A percentile compares a stretch with the other conserved stretches of the same genome.
These are phyloP conservation scores for Miamiensis avidus DNA, from an alignment of 169 alveolate species.

Conservation along the genomic window DNA sequence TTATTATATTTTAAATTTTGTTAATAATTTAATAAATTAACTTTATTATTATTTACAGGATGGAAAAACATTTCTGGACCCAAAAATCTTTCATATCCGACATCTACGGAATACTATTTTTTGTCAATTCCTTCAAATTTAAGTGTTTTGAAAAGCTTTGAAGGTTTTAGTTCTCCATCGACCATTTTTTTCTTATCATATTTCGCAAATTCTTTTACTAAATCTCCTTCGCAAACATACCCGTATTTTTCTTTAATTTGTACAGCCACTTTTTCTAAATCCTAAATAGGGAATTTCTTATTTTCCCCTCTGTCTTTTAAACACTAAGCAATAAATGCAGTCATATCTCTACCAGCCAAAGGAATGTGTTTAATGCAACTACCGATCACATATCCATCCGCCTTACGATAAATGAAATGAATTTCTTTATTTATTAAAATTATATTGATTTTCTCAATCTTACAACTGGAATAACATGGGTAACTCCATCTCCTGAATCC, in stretches of 20 bases:
- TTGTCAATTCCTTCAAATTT: slow-evolving; percentile 32
- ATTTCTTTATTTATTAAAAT: background rate
- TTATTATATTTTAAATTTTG: background rate
- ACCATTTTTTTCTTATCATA: slow-evolving; percentile 55
- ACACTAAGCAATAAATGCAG: slow-evolving; percentile 57
- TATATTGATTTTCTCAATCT: background rate
- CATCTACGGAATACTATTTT: slow-evolving; percentile 50
- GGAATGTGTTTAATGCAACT: slow-evolving; percentile 79
- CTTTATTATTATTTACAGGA: slow-evolving; percentile 49
- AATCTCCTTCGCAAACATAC: slow-evolving; percentile 57
- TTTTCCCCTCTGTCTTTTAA: slow-evolving; percentile 71
- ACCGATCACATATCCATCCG: slow-evolving; percentile 77
- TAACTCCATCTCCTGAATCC: slow-evolving; percentile 86
- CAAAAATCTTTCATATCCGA: slow-evolving; percentile 74
- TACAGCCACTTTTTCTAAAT: slow-evolving; percentile 56
- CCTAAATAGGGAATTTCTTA: slow-evolving; percentile 52
- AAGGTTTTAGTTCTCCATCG: slow-evolving; percentile 43
- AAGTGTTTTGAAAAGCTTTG: slow-evolving; percentile 51
- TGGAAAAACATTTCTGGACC: slow-evolving; percentile 84
- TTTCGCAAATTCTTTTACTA: slow-evolving; percentile 60
- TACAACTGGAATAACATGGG: slow-evolving; percentile 74
- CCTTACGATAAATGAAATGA: background rate
- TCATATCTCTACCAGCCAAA: slow-evolving; percentile 79
- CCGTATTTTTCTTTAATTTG: slow-evolving; percentile 74
- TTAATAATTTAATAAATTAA: background rate